A percentile compares a stretch with the other conserved stretches of the same genome.
Conservation (phyloP, 2,329 filamentous ascomycete genomes). For the Fusarium bactridioides region DNA sequence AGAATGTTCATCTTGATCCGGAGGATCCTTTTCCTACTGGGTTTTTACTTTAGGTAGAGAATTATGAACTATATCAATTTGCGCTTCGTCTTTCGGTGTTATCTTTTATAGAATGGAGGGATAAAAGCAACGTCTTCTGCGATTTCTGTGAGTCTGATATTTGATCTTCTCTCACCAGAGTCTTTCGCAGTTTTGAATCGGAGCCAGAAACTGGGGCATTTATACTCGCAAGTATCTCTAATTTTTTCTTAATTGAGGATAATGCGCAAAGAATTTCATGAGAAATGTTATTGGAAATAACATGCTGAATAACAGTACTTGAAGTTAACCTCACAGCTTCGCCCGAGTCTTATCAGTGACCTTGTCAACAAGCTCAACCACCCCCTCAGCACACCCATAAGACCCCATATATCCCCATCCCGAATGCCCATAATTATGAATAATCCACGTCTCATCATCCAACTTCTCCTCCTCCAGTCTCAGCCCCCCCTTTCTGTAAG, state of each 20-base stretch:
- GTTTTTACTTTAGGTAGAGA: not conserved
- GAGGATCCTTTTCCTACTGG: slow-evolving; percentile 10
- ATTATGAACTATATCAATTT: no score
- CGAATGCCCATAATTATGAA: slow-evolving; percentile 83
- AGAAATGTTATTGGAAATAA: rapidly evolving
- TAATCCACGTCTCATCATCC: slow-evolving; percentile 66
- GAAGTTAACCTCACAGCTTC: slow-evolving; percentile 35
- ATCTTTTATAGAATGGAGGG: not conserved
- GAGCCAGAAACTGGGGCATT: rapidly evolving
- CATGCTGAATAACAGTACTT: rapidly evolving
- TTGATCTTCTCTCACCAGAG: rapidly evolving
- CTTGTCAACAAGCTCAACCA: slow-evolving; percentile 71
- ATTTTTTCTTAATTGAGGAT: rapidly evolving
- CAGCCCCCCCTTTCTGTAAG: slow-evolving; percentile 75
- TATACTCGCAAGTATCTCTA: no score
- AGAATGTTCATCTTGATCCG: slow-evolving; percentile 13
- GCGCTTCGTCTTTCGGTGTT: rapidly evolving
- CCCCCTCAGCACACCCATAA: slow-evolving; percentile 76
- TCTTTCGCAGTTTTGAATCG: no score
- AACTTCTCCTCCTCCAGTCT: slow-evolving; percentile 69
- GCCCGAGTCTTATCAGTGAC: slow-evolving; percentile 50
- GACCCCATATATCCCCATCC: slow-evolving; percentile 78
- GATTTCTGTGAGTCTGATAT: not conserved
- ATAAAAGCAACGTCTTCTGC: rapidly evolving
- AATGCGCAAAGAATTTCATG: rapidly evolving